These are phyloP conservation scores for Penicillium corylophilum DNA, from an alignment of 2,329 filamentous ascomycete species.

Conservation along the genomic window DNA sequence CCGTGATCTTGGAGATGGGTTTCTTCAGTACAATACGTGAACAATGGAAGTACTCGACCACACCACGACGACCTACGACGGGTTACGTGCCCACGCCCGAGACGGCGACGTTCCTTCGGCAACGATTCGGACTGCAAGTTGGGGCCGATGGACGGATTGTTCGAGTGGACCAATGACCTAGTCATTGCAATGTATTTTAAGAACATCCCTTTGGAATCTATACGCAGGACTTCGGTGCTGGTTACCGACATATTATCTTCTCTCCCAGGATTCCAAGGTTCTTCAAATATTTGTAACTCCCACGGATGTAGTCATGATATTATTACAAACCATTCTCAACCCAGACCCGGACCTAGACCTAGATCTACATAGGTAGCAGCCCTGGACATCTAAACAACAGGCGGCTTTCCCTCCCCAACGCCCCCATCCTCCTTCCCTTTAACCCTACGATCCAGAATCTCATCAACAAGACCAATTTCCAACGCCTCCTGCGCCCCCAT, in stretches of 20 bases:
- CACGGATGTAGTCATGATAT: constrained; percentile 5
- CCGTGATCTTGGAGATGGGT: constrained; percentile 39
- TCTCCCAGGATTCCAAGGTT: too few species aligned
- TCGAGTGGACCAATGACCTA: constrained; percentile 26
- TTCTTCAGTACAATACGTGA: constrained; percentile 37
- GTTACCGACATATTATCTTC: constrained; percentile 1
- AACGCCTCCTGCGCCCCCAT: constrained; percentile 84
- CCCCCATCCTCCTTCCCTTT: constrained; percentile 28
- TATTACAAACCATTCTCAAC: constrained; percentile 2
- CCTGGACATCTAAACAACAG: constrained; percentile 10
- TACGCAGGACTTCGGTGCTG: constrained; percentile 5
- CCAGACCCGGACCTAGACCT: background rate
- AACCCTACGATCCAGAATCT: constrained; percentile 63
- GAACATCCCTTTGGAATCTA: background rate
- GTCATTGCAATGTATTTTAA: constrained; percentile 10
- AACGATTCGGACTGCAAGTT: constrained; percentile 40
- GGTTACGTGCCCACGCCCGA: constrained; percentile 33
- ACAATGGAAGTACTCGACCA: constrained; percentile 38
- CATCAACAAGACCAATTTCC: constrained; percentile 87
- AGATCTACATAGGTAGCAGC: background rate
- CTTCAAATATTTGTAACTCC: background rate
- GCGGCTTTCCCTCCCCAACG: constrained; percentile 24
- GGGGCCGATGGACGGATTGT: constrained; percentile 35
- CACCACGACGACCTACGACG: constrained; percentile 19
- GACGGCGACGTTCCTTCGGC: constrained; percentile 37